Conservation (phyloP, 768 basidiomycete species). For the Leccinellum luteum region DNA sequence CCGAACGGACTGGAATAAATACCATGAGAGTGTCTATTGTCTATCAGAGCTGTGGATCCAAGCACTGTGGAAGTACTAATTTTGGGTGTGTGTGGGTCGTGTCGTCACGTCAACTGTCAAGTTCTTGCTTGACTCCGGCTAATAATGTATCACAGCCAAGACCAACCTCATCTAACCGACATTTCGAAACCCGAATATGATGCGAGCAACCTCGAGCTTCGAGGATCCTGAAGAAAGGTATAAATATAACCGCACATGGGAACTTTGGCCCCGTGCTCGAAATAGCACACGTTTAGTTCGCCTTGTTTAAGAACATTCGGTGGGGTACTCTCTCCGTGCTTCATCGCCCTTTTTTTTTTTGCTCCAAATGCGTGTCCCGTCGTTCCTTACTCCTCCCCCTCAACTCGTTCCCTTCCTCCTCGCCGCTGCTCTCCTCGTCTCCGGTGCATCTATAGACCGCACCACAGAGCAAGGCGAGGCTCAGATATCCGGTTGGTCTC, state of each 20-base stretch:
- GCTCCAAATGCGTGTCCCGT: conserved; percentile 17
- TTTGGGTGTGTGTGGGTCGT: background rate
- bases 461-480: conserved; percentile 37
- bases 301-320: background rate
- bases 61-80: background rate
- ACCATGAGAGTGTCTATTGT: background rate
- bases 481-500: conserved; percentile 34
- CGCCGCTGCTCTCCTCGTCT: conserved; percentile 3
- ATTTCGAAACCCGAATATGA: background rate
- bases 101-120: background rate
- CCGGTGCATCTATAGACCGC: conserved; percentile 22
- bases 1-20: background rate
- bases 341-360: background rate
- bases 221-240: background rate
- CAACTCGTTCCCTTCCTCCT: background rate
- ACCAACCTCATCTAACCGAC: background rate
- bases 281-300: background rate
- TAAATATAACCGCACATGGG: background rate
- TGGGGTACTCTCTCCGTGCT: background rate
- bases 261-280: background rate
- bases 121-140: background rate
- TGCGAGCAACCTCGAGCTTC: background rate
- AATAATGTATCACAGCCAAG: background rate
- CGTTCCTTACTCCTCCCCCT: conserved; percentile 13
- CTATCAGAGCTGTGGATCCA: background rate